These are phyloP conservation scores for Globisporangium yorkense DNA, from an alignment of 352 stramenopile genomes.

Conservation along the genomic window DNA sequence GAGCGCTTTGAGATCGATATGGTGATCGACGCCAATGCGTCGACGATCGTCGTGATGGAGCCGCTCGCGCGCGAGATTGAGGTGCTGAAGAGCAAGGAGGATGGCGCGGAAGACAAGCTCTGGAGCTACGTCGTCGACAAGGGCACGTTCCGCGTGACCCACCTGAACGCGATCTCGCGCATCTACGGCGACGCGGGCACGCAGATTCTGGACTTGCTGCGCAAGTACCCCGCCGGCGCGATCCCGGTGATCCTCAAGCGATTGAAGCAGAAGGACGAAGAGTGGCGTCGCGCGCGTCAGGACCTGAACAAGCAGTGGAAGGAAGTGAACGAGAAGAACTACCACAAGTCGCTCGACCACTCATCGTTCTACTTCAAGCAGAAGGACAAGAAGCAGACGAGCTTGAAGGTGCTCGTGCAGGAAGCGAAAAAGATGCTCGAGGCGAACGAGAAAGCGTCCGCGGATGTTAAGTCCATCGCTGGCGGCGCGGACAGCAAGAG, in stretches of 20 bases:
- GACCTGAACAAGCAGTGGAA: constrained; percentile 97
- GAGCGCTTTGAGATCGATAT: constrained; percentile 93
- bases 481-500: background rate
- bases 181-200: constrained; percentile 95
- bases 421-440: constrained; percentile 85
- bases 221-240: constrained; percentile 94
- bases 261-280: constrained; percentile 97
- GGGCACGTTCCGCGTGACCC: constrained; percentile 91
- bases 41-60: constrained; percentile 93
- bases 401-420: constrained; percentile 91
- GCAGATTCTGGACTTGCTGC: constrained; percentile 92
- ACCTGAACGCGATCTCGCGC: constrained; percentile 97
- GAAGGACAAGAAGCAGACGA: constrained; percentile 97
- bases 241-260: constrained; percentile 98
- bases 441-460: constrained; percentile 40
- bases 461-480: constrained; percentile 19
- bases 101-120: constrained; percentile 49
- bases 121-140: constrained; percentile 94
- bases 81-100: constrained; percentile 64
- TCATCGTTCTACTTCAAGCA: constrained; percentile 98
- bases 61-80: constrained; percentile 95
- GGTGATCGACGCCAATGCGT: constrained; percentile 96
- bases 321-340: constrained; percentile 97
- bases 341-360: constrained; percentile 98
- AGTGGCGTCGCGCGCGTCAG: constrained; percentile 92